Evolutionary conservation across 345 rosid genomes (phyloP), one percentile per base, ranked within the genome.

Genomic region (Streptanthus diversifolius): DNA sequence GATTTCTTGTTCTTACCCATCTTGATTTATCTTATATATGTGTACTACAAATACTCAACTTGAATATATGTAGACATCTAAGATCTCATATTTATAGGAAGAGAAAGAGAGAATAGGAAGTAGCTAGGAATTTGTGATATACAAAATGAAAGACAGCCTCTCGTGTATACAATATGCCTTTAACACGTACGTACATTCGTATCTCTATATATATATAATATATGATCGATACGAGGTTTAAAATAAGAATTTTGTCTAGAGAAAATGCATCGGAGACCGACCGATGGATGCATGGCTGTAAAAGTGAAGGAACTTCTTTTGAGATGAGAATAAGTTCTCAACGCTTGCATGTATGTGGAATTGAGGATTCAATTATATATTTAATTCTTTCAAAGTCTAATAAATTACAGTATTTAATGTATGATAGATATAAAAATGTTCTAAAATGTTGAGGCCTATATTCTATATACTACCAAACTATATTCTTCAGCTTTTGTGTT

Each of bases 261-360:
- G 70, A 62, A 51, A 54, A 54, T 69, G 74, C 43, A 75, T 53
- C 25, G 15, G 58, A 53, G 74, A 68, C 79, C 70, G 59, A 45
- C 54, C 74, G 79, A 69, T 69, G 27, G 70, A 62, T 69, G 79
- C 75, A 54, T 76, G 58, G 75, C 52, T 75, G 79, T 69, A 44
- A 76, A 69, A 63, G 79, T 51, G 63, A 41, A 7, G 27, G 44
- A 69, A 36, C 65, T 62, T 36, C 60, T 69, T 76, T 76, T 76
- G 53, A 69, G 66, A 69, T 54, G 79, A 63, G 79, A 76, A 76
- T 76, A 76, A 53, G 41, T 76, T 76, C 79, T 69, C 70, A 25
- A 30, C 35, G 52, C 54, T 63, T 76, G 69, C 57, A 68, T 44
- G 45, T 35, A 62, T 53, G 52, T 35, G 40, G 58, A 29, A 13